phyloP scores from a whole-genome alignment of 2,329 filamentous ascomycete species.

The Lachnellula subtilissima region DNA sequence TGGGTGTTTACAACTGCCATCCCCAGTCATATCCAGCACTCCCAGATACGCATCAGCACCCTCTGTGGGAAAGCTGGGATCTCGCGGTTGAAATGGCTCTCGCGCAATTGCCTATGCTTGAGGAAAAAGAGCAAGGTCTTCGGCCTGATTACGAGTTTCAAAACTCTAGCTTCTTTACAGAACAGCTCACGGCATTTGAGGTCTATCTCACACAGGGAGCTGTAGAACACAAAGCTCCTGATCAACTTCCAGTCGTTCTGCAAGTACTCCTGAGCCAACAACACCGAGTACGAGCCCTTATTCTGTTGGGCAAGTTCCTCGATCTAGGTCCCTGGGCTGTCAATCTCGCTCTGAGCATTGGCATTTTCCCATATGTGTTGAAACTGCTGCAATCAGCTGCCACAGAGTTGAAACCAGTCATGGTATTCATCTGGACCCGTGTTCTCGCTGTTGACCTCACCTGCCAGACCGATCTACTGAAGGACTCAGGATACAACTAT shows the following conservation, averaged over 20 bases:
- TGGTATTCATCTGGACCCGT: constrained; percentile 99
- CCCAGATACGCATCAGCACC: constrained; percentile 92
- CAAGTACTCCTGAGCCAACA: constrained; percentile 96
- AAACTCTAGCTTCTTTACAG: constrained; percentile 93
- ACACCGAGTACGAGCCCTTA: constrained; percentile 83
- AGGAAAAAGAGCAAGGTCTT: constrained; percentile 66
- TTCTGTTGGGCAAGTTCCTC: constrained; percentile 86
- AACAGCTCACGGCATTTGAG: constrained; percentile 95
- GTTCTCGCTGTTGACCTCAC: constrained; percentile 92
- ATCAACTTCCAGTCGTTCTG: constrained; percentile 92
- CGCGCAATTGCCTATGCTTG: constrained; percentile 79
- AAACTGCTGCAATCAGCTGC: constrained; percentile 95
- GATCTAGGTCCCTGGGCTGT: constrained; percentile 97
- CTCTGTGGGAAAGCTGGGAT: constrained; percentile 97
- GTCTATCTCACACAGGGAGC: constrained; percentile 85
- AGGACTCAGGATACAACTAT: constrained; percentile 96
- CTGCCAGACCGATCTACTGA: constrained; percentile 88
- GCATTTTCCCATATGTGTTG: constrained; percentile 98
- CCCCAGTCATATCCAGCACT: constrained; percentile 87
- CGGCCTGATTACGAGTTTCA: constrained; percentile 76
- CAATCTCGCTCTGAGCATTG: constrained; percentile 94
- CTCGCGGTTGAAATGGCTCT: constrained; percentile 93
- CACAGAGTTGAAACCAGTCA: constrained; percentile 90
- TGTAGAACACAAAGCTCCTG: constrained; percentile 79
- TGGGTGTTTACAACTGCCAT: constrained; percentile 94